These are phyloP conservation scores for Heimioporus punctisporus DNA, from an alignment of 1,284 basidiomycete species.

Conservation along the genomic window DNA sequence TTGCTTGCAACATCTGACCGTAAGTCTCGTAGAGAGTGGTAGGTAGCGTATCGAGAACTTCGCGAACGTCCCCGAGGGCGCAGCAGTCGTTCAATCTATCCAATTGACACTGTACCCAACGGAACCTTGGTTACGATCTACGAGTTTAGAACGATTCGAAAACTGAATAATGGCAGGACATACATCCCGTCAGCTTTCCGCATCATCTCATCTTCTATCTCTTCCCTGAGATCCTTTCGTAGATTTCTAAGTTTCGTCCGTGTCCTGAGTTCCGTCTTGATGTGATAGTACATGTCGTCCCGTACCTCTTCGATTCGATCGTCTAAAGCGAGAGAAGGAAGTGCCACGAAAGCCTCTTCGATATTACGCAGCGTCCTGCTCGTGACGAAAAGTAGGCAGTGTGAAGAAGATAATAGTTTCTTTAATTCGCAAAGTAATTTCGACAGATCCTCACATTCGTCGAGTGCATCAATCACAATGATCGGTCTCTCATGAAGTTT, in stretches of 20 bases:
- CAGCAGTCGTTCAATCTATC: background rate
- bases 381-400: background rate
- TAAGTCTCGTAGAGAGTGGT: conserved; percentile 3
- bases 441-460: conserved; percentile 5
- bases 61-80: background rate
- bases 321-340: background rate
- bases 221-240: background rate
- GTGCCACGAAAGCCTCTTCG: background rate
- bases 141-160: too few species aligned
- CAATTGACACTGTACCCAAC: conserved; percentile 13
- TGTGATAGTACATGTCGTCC: background rate
- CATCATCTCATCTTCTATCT: too few species aligned
- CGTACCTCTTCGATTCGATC: background rate
- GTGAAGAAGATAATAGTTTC: background rate
- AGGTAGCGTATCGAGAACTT: conserved; percentile 1
- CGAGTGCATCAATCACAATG: conserved; percentile 5
- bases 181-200: conserved; percentile 10
- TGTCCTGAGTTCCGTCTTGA: background rate
- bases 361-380: background rate
- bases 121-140: too few species aligned
- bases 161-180: too few species aligned
- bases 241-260: background rate
- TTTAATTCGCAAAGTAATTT: background rate
- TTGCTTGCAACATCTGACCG: background rate
- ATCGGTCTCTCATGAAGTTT: background rate